phyloP scores from a whole-genome alignment of 2,329 filamentous ascomycete genomes.

The Colletotrichum abscissum region DNA sequence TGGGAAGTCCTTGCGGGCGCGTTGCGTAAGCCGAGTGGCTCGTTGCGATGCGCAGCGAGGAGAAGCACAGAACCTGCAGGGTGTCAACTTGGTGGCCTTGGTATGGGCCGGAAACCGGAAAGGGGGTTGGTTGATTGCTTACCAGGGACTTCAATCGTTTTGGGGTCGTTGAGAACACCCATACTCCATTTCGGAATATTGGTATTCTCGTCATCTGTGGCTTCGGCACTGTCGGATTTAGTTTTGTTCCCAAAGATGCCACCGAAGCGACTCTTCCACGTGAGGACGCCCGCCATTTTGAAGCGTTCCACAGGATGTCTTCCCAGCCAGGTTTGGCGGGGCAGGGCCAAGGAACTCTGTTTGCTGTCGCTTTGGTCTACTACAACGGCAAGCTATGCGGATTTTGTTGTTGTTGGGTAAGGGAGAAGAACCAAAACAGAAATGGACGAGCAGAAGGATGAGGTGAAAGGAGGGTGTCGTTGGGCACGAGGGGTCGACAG shows the following conservation, averaged over 20 bases:
- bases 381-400: background rate
- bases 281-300: slow-evolving; percentile 17
- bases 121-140: slow-evolving; percentile 40
- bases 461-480: background rate
- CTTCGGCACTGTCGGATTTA: background rate
- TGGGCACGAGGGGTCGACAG: background rate
- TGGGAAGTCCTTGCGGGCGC: slow-evolving; percentile 68
- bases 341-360: background rate
- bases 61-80: slow-evolving; percentile 67
- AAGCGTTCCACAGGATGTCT: background rate
- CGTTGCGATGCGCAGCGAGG: slow-evolving; percentile 65
- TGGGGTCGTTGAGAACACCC: slow-evolving; percentile 84
- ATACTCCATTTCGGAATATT: slow-evolving; percentile 65
- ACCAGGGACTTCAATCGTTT: slow-evolving; percentile 91
- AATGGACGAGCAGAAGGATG: background rate
- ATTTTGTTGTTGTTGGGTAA: background rate
- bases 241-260: slow-evolving; percentile 34
- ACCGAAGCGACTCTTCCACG: slow-evolving; percentile 32
- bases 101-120: background rate
- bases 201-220: background rate
- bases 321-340: background rate
- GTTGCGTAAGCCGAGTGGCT: slow-evolving; percentile 69
- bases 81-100: background rate
- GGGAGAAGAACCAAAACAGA: background rate
- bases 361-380: background rate